Percentiles rank a stretch among this genome's conserved stretches.
These are phyloP conservation scores for Fusarium goolgardi DNA, from an alignment of 2,329 filamentous ascomycete genomes.

Conservation along the genomic window DNA sequence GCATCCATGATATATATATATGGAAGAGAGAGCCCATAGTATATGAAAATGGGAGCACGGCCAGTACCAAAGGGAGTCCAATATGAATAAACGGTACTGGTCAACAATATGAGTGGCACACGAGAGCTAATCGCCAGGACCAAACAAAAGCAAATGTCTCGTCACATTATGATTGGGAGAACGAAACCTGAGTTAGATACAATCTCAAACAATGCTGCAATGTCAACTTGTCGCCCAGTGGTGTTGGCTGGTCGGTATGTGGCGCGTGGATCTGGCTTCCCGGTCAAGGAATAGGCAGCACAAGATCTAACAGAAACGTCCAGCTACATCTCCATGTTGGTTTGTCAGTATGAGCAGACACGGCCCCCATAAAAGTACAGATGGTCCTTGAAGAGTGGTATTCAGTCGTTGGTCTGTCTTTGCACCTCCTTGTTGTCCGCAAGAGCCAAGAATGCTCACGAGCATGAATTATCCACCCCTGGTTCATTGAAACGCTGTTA, in stretches of 20 bases:
- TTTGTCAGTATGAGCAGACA: not conserved
- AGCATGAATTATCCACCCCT: not conserved
- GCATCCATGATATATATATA: conserved; percentile 1
- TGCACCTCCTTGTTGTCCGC: not conserved
- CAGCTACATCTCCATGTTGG: conserved; percentile 21
- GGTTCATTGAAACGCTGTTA: not conserved
- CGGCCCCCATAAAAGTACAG: not conserved
- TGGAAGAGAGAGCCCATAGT: not conserved
- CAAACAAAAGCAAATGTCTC: conserved; percentile 26
- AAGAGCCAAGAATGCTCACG: conserved; percentile 1
- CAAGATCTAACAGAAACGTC: conserved; percentile 29
- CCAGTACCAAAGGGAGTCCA: not conserved
- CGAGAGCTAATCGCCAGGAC: conserved; percentile 18
- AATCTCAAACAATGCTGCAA: conserved; percentile 28
- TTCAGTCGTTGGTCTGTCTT: not conserved
- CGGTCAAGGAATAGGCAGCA: conserved; percentile 15
- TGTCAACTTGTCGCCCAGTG: conserved; percentile 8
- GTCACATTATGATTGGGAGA: conserved; percentile 23
- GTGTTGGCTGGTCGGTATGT: conserved; percentile 38
- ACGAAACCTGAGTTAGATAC: conserved; percentile 19
- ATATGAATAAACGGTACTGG: conserved; percentile 11
- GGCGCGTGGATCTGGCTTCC: conserved; percentile 43
- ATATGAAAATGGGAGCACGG: conserved; percentile 1
- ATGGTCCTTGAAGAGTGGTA: not conserved
- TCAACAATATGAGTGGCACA: conserved; percentile 9